Evolutionary conservation across 2,329 filamentous ascomycete species (phyloP).

Genomic region (Biscogniauxia mediterranea): DNA sequence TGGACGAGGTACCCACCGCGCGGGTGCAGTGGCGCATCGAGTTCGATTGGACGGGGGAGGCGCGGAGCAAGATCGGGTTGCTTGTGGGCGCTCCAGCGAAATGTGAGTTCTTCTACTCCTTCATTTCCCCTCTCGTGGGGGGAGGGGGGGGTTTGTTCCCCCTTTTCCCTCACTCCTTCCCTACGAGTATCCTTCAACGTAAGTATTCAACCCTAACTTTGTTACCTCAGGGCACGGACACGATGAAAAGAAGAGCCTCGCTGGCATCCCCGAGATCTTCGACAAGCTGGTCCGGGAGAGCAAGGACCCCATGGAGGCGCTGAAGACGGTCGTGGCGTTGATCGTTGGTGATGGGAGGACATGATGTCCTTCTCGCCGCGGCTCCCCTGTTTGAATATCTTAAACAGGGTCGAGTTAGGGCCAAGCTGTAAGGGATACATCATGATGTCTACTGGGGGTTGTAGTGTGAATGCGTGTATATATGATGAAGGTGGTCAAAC

Average conservation of each 20-base stretch:
- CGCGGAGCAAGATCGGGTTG: conserved; percentile 55
- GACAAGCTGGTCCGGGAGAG: conserved; percentile 54
- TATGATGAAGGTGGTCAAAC: neutral
- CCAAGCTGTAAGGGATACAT: no score
- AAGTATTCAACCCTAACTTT: neutral
- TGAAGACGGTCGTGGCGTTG: conserved; percentile 60
- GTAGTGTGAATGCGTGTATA: neutral
- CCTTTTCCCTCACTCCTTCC: neutral
- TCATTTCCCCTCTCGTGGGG: neutral
- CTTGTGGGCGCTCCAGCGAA: conserved; percentile 56
- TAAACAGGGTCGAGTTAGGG: neutral
- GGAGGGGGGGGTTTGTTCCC: no score
- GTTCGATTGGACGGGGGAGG: conserved; percentile 74
- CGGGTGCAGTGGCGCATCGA: conserved; percentile 61
- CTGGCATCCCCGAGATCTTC: conserved; percentile 60
- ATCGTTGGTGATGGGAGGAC: conserved; percentile 44
- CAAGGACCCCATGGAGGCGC: conserved; percentile 54
- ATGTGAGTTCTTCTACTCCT: conserved; percentile 48
- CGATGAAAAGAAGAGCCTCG: conserved; percentile 55
- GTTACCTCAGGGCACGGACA: conserved; percentile 54
- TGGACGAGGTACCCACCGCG: conserved; percentile 40
- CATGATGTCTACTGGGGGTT: no score
- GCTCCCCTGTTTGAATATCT: neutral
- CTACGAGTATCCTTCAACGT: no score
- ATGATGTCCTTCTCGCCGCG: neutral